These are phyloP conservation scores for Fusarium sp. DNA, from an alignment of 2,329 filamentous ascomycete species.

Conservation along the genomic window DNA sequence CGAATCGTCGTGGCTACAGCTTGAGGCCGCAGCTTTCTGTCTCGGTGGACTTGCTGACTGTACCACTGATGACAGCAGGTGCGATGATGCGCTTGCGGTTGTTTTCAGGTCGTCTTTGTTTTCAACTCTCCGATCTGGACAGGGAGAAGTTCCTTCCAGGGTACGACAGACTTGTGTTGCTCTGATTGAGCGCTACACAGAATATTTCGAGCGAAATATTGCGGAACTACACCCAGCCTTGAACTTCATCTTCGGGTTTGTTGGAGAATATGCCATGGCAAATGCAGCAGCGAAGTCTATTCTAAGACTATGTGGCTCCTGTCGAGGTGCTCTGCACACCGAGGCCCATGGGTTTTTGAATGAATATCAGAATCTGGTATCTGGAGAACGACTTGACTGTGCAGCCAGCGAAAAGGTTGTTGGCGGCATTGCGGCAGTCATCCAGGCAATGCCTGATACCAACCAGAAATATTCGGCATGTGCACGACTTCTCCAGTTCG, in stretches of 20 bases:
- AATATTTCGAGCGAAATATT: constrained; percentile 79
- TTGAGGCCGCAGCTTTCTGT: constrained; percentile 73
- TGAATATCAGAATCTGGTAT: constrained; percentile 75
- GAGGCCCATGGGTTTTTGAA: constrained; percentile 77
- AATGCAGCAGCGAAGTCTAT: constrained; percentile 81
- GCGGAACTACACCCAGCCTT: constrained; percentile 76
- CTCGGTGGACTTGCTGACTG: constrained; percentile 76
- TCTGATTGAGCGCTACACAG: constrained; percentile 78
- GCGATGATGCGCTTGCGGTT: constrained; percentile 68
- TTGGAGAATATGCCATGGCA: constrained; percentile 72
- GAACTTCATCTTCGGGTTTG: constrained; percentile 78
- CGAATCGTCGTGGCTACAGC: constrained; percentile 66
- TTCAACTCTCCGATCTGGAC: constrained; percentile 63
- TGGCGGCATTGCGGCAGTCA: constrained; percentile 78
- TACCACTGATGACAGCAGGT: constrained; percentile 66
- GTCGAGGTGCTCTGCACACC: constrained; percentile 73
- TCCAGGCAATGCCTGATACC: constrained; percentile 75
- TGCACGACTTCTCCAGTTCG: constrained; percentile 55
- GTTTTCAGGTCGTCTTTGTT: constrained; percentile 73
- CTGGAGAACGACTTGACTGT: constrained; percentile 68
- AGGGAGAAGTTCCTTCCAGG: constrained; percentile 68
- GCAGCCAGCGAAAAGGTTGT: constrained; percentile 79
- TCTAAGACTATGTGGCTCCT: constrained; percentile 78
- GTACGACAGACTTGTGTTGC: constrained; percentile 76
- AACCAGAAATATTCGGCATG: constrained; percentile 66